Conservation (phyloP, 495 filamentous ascomycete genomes). For the Neurospora sublineolata region DNA sequence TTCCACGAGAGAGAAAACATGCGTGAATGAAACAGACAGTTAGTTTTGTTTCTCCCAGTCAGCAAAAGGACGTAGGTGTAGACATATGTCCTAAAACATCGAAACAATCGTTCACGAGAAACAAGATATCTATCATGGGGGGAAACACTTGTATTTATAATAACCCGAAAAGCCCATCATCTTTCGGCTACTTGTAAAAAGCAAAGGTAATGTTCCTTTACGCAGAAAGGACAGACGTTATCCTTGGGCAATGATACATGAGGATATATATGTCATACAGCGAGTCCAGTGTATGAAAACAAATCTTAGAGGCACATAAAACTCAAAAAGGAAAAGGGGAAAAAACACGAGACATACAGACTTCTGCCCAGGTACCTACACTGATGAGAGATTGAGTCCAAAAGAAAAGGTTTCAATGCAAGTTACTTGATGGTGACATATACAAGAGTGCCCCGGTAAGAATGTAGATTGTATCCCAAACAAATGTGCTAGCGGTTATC, state of each 20-base stretch:
- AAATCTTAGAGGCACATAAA: neutral
- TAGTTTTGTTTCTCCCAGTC: neutral
- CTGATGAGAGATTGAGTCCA: neutral
- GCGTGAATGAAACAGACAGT: neutral
- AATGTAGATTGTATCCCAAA: neutral
- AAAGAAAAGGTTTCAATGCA: neutral
- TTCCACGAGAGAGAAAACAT: neutral
- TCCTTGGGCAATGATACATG: no score
- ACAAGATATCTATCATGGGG: neutral
- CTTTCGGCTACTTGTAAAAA: no score
- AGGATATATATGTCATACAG: no score
- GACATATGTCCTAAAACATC: neutral
- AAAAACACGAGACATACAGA: neutral
- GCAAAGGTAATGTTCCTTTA: no score
- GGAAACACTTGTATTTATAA: neutral
- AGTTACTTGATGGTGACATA: neutral
- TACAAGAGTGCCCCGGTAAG: neutral
- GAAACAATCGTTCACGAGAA: neutral
- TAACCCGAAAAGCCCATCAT: neutral
- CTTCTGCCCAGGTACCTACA: neutral
- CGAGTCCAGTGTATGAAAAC: no score
- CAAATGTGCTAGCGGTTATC: no score
- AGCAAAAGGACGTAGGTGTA: neutral
- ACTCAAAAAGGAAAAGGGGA: neutral
- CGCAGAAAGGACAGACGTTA: no score